A percentile compares a stretch with the other conserved stretches of the same genome.
Conservation (phyloP, 2,329 filamentous ascomycete genomes). For the Penicillium sp. region DNA sequence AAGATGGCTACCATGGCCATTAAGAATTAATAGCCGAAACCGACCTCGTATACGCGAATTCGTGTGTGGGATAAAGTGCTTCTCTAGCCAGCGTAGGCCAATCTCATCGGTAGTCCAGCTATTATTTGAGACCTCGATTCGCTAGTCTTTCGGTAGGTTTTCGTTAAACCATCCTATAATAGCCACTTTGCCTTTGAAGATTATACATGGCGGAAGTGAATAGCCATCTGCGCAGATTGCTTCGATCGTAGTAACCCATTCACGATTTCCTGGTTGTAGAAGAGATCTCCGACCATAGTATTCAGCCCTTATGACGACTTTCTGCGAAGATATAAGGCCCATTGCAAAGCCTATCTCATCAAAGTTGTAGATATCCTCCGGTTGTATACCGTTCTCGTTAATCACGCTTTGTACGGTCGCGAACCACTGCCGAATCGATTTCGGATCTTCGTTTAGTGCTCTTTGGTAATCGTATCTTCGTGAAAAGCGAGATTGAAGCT, state of each 20-base stretch:
- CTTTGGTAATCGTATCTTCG: background rate
- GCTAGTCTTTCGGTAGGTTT: background rate
- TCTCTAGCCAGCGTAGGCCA: background rate
- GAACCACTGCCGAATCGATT: background rate
- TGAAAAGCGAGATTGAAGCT: background rate
- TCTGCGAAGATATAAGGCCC: conserved; percentile 7
- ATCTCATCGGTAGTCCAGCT: conserved; percentile 1
- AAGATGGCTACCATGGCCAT: too few relatives aligned
- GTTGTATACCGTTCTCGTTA: background rate
- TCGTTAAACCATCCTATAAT: background rate
- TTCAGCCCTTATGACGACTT: background rate
- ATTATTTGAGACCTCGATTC: background rate
- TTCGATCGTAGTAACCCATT: too few relatives aligned
- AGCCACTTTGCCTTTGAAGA: background rate
- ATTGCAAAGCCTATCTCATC: conserved; percentile 13
- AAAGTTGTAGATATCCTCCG: too few relatives aligned
- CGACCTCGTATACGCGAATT: too few relatives aligned
- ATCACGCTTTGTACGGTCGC: background rate
- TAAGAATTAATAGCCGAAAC: too few relatives aligned
- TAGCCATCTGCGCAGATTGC: background rate
- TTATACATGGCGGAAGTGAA: background rate
- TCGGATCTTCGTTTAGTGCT: background rate
- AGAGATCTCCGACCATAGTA: background rate
- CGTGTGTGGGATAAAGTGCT: background rate
- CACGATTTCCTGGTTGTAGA: too few relatives aligned